Evolutionary conservation across 768 basidiomycete genomes (phyloP).

Genomic region (Suillus tomentosus): DNA sequence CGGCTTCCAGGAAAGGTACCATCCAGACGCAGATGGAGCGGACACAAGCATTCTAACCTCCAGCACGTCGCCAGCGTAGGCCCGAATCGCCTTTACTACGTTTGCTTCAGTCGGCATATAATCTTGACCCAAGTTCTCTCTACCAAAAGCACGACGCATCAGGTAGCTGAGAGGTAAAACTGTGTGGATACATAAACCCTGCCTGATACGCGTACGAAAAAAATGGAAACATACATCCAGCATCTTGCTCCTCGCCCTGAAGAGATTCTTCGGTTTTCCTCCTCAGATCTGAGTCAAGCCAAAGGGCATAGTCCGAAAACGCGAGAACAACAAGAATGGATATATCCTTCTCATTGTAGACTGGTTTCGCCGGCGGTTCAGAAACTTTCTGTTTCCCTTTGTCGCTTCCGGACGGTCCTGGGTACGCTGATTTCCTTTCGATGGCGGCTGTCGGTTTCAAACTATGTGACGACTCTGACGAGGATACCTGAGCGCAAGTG

Average conservation of each 20-base stretch:
- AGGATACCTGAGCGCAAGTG: constrained; percentile 18
- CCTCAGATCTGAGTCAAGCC: constrained; percentile 59
- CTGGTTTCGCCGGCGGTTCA: constrained; percentile 22
- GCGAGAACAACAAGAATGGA: constrained; percentile 55
- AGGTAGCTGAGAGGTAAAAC: constrained; percentile 64
- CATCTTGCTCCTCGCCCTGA: constrained; percentile 22
- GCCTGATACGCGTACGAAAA: constrained; percentile 4
- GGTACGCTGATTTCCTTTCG: constrained; percentile 13
- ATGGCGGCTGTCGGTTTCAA: constrained; percentile 11
- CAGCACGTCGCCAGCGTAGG: constrained; percentile 44
- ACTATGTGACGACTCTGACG: constrained; percentile 3
- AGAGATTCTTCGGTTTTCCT: constrained; percentile 43
- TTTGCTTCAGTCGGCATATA: constrained; percentile 40
- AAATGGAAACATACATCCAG: constrained; percentile 50
- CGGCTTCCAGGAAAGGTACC: constrained; percentile 36
- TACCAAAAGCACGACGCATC: constrained; percentile 39
- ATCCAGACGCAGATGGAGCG: constrained; percentile 39
- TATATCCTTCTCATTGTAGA: constrained; percentile 44
- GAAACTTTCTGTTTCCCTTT: constrained; percentile 29
- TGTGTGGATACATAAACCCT: constrained; percentile 32
- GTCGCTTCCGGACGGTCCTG: constrained; percentile 16
- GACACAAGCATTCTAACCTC: constrained; percentile 66
- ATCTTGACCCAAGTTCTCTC: constrained; percentile 21
- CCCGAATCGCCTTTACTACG: constrained; percentile 62
- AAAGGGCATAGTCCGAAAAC: constrained; percentile 71